Base-by-base conservation (phyloP, 2,329 filamentous ascomycete species). In the Fusarium tuaranense region DNA sequence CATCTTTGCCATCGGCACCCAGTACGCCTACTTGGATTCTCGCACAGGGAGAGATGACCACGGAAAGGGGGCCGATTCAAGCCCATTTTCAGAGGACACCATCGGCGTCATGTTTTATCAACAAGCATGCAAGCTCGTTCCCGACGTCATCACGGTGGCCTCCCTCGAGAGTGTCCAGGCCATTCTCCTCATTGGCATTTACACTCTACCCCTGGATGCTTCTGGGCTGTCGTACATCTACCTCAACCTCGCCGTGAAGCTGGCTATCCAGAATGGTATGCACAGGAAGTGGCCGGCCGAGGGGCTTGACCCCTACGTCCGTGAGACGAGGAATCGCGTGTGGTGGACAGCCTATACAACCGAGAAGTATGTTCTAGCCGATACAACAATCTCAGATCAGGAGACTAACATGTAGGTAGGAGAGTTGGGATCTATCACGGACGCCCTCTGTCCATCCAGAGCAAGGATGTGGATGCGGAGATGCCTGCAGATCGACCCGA, bases 241-340 rank as follows among this genome's bases (percentile, higher is more conserved):
- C 71, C 83, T 90, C 57, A 88, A 88, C 8, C 78, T 91, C 14
- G 87, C 88, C 2, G 81, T 90, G 48, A 89, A 89, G 69, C 81
- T 91, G 68, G 89, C 88, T 2, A 89, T 90, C 16, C 88, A 90
- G 70, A 90, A 90, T 75, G 89, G 89, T 12, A 89, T 91, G 88
- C 89, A 91, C 72, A 83, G 89, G 59, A 86, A 83, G 64, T 87
- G 86, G 67, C 81, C 84, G 2, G 86, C 85, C 2, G 84, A 86
- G 60, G 85, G 83, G 0, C 81, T 89, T 13, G 86, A 87, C 34
- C 80, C 85, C 13, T 82, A 83, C 34, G 85, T 87, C 69, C 82
- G 87, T 16, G 88, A 90, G 81, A 86, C 85, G 4, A 83, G 88
- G 20, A 89, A 89, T 74, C 84, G 88, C 3, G 86, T 90, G 10